phyloP scores from a whole-genome alignment of 202 grass and related monocot species.

The Cymbopogon flexuosus region DNA sequence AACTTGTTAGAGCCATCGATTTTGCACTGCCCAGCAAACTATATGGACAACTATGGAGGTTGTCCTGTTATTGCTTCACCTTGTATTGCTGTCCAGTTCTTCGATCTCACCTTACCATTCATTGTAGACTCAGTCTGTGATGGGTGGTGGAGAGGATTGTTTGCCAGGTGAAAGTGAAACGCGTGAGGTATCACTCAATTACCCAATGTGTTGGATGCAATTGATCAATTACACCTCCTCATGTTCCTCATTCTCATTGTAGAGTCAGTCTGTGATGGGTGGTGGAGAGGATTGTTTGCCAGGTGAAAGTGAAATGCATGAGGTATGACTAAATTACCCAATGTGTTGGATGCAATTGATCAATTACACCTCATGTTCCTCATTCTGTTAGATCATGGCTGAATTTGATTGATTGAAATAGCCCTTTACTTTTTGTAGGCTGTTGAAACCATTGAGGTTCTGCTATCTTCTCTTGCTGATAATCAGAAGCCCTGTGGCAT shows the following conservation, averaged over 20 bases:
- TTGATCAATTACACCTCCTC: no score
- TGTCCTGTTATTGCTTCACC: neutral
- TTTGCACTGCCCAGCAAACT: neutral
- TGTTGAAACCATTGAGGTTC: neutral
- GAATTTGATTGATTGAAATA: neutral
- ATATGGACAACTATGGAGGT: no score
- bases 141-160: neutral
- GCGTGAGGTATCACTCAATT: neutral
- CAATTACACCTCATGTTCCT: neutral
- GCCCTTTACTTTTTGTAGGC: neutral
- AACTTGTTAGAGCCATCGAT: neutral
- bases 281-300: neutral
- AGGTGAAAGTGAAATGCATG: neutral
- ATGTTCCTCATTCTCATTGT: neutral
- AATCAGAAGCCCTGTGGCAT: neutral
- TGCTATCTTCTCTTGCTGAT: neutral
- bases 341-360: neutral
- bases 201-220: neutral
- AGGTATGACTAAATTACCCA: neutral
- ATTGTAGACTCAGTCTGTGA: neutral
- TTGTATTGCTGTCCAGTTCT: neutral
- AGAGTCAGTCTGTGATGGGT: neutral
- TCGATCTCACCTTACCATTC: neutral
- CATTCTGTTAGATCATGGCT: neutral
- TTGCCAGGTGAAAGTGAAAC: neutral